A percentile compares a stretch with the other conserved stretches of the same genome.
These are phyloP conservation scores for Seiridium cupressi DNA, from an alignment of 2,329 filamentous ascomycete genomes.

Conservation along the genomic window DNA sequence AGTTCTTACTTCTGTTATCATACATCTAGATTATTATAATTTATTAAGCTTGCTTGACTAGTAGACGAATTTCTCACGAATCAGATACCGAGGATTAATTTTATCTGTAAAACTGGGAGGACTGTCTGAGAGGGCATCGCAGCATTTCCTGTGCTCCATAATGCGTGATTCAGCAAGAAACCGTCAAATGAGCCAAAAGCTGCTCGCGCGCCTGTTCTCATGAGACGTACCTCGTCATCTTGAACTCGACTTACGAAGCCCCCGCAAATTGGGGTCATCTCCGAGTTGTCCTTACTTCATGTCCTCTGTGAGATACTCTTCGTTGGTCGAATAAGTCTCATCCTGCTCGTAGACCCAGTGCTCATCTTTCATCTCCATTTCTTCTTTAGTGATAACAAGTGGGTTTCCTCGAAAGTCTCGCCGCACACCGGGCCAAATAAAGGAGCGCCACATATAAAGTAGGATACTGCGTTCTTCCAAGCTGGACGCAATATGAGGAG, in stretches of 20 bases:
- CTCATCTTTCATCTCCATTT: constrained; percentile 13
- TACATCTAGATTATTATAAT: too few relatives aligned
- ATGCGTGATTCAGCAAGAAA: neutral
- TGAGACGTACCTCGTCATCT: neutral
- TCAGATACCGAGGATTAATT: too few relatives aligned
- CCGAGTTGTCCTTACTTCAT: constrained; percentile 6
- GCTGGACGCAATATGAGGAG: constrained; percentile 10
- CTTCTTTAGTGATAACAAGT: constrained; percentile 11
- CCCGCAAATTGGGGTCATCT: neutral
- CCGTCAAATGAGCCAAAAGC: neutral
- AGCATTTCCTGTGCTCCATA: neutral
- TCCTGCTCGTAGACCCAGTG: constrained; percentile 10
- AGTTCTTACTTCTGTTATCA: too few relatives aligned
- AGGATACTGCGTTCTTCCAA: constrained; percentile 12
- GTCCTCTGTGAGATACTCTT: constrained; percentile 9
- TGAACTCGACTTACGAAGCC: neutral
- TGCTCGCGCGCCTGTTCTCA: neutral
- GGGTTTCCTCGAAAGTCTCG: constrained; percentile 10
- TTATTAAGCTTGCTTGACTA: too few relatives aligned
- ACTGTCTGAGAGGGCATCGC: neutral
- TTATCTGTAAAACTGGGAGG: neutral
- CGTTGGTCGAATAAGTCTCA: constrained; percentile 10
- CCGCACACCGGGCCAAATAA: constrained; percentile 11
- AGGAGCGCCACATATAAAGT: constrained; percentile 12
- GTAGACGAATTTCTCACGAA: too few relatives aligned